Evolutionary conservation across 176 grass and related monocot species (phyloP), one percentile per base, ranked within the genome.

Genomic region (Dactylis glomerata): DNA sequence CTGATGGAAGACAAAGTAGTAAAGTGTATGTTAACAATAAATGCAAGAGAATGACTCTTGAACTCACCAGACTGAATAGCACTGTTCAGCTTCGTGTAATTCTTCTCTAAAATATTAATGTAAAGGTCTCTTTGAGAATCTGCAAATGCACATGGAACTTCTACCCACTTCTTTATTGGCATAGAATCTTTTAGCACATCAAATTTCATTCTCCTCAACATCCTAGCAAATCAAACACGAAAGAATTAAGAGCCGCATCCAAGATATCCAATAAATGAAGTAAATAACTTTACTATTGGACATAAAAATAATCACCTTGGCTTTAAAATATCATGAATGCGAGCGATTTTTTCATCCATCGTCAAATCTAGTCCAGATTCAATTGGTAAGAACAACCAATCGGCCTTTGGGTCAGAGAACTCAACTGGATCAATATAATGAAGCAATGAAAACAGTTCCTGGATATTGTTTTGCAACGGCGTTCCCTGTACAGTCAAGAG

Each of bases 401-500:
- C 89, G 55, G 77, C 64, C 65, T 94, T 89, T 36, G 90, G 84
- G 33, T 94, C 87, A 52, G 89, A 84, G 69, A 94, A 92, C 69
- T 94, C 92, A 31, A 74, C 65, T 67, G 85, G 90, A 55, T 90
- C 92, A 64, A 94, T 92, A 73, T 87, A 94, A 34, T 94, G 90
- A 92, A 92, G 90, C 74, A 94, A 88, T 11, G 87, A 91, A 94
- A 90, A 92, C 37, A 94, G 24, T 78, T 94, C 92, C 36, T 90
- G 44, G 20, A 90, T 54, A 28, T 83, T 87, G 57, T 92, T 94
- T 30, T 94, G 92, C 63, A 94, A 55, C 4, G 90, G 92, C 6
- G 90, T 94, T 82, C 92, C 90, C 90, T 94, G 72, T 46, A 77
- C 49, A 80, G 41, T 62, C 5, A 66, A 55, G 10, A 73, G 30